These are phyloP conservation scores for Sclerotinia subarctica DNA, from an alignment of 2,329 filamentous ascomycete species.

Conservation along the genomic window DNA sequence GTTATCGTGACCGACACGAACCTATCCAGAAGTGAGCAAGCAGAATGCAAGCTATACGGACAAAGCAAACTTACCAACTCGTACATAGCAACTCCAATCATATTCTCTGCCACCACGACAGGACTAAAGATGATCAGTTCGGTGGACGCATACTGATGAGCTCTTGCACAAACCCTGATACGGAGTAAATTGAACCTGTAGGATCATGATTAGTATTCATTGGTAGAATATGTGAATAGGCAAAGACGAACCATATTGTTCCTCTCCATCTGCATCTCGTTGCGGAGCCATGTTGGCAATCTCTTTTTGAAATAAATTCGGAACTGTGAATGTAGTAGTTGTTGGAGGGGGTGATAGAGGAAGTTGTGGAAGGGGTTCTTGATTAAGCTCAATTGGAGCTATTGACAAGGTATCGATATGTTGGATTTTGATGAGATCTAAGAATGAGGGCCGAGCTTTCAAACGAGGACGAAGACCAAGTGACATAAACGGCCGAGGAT, in stretches of 20 bases:
- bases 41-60: background rate
- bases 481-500: slow-evolving; percentile 33
- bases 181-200: slow-evolving; percentile 63
- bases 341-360: slow-evolving; percentile 40
- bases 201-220: slow-evolving; percentile 30
- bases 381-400: slow-evolving; percentile 28
- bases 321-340: slow-evolving; percentile 28
- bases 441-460: slow-evolving; percentile 57
- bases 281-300: slow-evolving; percentile 40
- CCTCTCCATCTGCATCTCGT: slow-evolving; percentile 48
- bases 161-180: slow-evolving; percentile 54
- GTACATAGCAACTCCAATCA: slow-evolving; percentile 99
- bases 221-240: slow-evolving; percentile 16
- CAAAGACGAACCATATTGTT: slow-evolving; percentile 51
- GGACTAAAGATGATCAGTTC: slow-evolving; percentile 54
- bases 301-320: slow-evolving; percentile 30
- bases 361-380: slow-evolving; percentile 44
- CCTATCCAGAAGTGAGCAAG: slow-evolving; percentile 50
- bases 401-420: slow-evolving; percentile 45
- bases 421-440: slow-evolving; percentile 56
- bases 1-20: slow-evolving; percentile 86
- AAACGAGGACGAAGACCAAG: slow-evolving; percentile 49
- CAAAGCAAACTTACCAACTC: slow-evolving; percentile 60
- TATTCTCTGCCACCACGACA: slow-evolving; percentile 95
- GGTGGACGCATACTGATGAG: background rate